Evolutionary conservation across 345 rosid species (phyloP), one percentile per base, ranked within the genome.

Genomic region (Sonneratia caseolaris): DNA sequence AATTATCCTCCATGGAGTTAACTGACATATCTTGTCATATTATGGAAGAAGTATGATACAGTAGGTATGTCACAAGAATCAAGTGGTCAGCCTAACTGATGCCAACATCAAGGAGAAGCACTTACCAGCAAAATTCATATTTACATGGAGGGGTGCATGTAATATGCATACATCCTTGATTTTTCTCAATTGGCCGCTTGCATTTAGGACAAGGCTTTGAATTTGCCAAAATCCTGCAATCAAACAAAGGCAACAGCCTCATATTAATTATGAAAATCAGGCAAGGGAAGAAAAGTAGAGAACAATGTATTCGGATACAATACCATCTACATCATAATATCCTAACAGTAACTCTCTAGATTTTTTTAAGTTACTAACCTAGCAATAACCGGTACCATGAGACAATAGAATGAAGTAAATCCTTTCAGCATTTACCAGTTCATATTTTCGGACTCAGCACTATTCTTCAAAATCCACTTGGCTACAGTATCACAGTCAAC

Each of bases 121-220:
- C 73, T 74, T 42, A 90, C 99, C 99, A 96, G 83, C 99, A 96
- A 84, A 96, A 96, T 72, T 95, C 99, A 86, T 87, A 95, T 95
- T 92, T 95, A 83, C 99, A 95, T 77, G 99, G 99, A 6, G 97
- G 98, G 0, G 96, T 88, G 82, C 99, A 96, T 75, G 97, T 96
- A 89, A 96, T 92, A 65, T 96, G 99, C 99, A 96, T 96, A 80
- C 99, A 96, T 73, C 99, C 99, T 81, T 96, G 99, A 76, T 96
- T 92, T 79, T 95, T 95, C 79, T 95, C 99, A 81, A 95, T 95
- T 47, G 99, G 99, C 69, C 99, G 86, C 87, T 95, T 96, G 84
- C 99, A 92, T 79, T 86, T 96, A 0, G 99, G 99, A 83, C 99
- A 92, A 73, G 99, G 99, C 86, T 96, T 96, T 42, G 99, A 96